These are phyloP conservation scores for Ceratocystis alfenasii DNA, from an alignment of 2,329 filamentous ascomycete genomes.

Conservation along the genomic window DNA sequence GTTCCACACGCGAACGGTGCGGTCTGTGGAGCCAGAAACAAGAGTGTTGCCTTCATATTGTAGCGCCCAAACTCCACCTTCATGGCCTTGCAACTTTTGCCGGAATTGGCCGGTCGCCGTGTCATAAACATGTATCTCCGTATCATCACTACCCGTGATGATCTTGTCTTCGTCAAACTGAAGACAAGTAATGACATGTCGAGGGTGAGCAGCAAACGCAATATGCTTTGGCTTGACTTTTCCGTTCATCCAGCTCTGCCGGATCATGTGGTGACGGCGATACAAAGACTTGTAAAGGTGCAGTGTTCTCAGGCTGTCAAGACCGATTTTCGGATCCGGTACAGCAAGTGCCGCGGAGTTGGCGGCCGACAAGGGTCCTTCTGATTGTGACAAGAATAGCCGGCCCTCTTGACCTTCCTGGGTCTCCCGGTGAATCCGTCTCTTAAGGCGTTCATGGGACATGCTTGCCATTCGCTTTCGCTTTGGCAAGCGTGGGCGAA, in stretches of 20 bases:
- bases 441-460: slow-evolving; percentile 40
- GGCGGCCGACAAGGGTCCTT: slow-evolving; percentile 77
- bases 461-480: slow-evolving; percentile 36
- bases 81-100: slow-evolving; percentile 78
- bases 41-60: slow-evolving; percentile 93
- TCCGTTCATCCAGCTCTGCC: slow-evolving; percentile 82
- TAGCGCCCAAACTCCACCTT: slow-evolving; percentile 93
- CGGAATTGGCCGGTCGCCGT: slow-evolving; percentile 83
- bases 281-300: slow-evolving; percentile 96
- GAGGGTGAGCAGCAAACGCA: slow-evolving; percentile 82
- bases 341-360: slow-evolving; percentile 73
- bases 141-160: slow-evolving; percentile 92
- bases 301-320: slow-evolving; percentile 66
- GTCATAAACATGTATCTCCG: slow-evolving; percentile 94
- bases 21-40: slow-evolving; percentile 90
- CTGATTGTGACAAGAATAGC: slow-evolving; percentile 36
- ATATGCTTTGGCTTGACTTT: slow-evolving; percentile 78
- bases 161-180: slow-evolving; percentile 99
- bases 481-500: slow-evolving; percentile 30
- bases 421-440: slow-evolving; percentile 36
- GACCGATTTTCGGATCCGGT: slow-evolving; percentile 66
- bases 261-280: slow-evolving; percentile 80
- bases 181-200: slow-evolving; percentile 92
- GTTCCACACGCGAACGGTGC: slow-evolving; percentile 98
- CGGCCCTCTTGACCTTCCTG: neutral